A percentile compares a stretch with the other conserved stretches of the same genome.
Conservation (phyloP, 805 yeast species). For the Blastobotrys parvus region DNA sequence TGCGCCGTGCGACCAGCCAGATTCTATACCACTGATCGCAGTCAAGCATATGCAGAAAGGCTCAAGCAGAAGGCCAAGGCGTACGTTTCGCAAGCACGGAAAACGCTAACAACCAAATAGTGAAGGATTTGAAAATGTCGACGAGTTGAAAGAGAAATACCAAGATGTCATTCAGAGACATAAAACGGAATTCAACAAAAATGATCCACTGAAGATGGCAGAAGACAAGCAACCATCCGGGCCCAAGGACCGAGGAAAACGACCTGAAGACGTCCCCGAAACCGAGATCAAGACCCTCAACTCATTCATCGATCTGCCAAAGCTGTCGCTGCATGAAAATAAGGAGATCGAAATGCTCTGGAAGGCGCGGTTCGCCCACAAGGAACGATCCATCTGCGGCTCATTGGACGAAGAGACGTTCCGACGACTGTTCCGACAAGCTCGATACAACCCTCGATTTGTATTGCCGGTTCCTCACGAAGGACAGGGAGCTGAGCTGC, state of each 20-base stretch:
- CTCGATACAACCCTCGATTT: constrained; percentile 70
- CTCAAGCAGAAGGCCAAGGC: constrained; percentile 33
- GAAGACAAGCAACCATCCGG: constrained; percentile 21
- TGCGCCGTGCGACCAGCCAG: too few species aligned
- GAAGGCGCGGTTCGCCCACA: constrained; percentile 73
- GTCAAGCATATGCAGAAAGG: constrained; percentile 34
- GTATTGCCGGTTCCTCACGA: constrained; percentile 77
- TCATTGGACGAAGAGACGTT: constrained; percentile 50
- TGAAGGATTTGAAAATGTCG: constrained; percentile 39
- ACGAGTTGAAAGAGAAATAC: constrained; percentile 53
- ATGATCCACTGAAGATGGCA: constrained; percentile 53
- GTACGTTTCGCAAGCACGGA: constrained; percentile 5
- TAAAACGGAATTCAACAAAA: constrained; percentile 47
- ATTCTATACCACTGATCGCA: too few species aligned
- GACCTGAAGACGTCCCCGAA: constrained; percentile 25
- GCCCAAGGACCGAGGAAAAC: neutral
- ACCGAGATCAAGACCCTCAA: constrained; percentile 53
- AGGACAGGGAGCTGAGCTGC: constrained; percentile 54
- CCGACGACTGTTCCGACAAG: constrained; percentile 52
- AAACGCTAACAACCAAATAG: neutral
- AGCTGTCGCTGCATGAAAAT: constrained; percentile 44
- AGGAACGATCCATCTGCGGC: constrained; percentile 58
- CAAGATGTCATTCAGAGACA: constrained; percentile 51
- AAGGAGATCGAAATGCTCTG: constrained; percentile 73
- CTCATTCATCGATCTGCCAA: constrained; percentile 63